Base-by-base conservation (phyloP, 2,329 filamentous ascomycete genomes). In the Bipolaris gigantea region DNA sequence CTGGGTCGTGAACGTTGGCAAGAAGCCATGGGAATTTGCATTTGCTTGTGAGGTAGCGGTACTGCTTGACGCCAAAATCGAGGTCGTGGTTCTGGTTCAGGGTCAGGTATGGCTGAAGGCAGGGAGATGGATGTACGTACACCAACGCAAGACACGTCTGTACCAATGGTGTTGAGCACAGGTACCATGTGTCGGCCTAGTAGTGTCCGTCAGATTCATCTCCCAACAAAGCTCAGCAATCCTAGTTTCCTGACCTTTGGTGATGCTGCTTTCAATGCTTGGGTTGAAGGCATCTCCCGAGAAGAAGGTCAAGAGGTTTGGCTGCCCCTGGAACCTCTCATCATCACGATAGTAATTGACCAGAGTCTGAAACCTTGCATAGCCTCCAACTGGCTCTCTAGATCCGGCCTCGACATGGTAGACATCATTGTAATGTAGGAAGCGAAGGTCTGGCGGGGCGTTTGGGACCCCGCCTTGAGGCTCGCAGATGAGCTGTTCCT, bases 271-370 rank as follows among this genome's bases (percentile, higher is more conserved):
- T 75, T 96, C 92, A 54, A 96, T 77, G 65, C 89, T 93, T 0
- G 92, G 92, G 71, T 96, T 96, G 76, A 94, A 97, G 9, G 88
- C 91, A 80, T 96, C 92, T 34, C 92, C 92, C 2, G 91, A 96
- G 75, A 96, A 97, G 63, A 96, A 82, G 1, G 90, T 92, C 46
- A 95, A 70, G 4, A 91, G 76, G 35, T 83, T 78, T 1, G 90
- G 79, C 69, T 90, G 87, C 16, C 77, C 84, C 44, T 79, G 72
- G 70, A 84, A 94, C 45, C 79, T 79, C 38, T 81, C 73, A 46
- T 83, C 80, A 2, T 83, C 74, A 46, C 85, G 85, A 70, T 96
- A 96, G 72, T 92, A 82, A 55, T 90, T 86, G 61, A 88, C 81
- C 23, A 94, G 77, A 3, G 86, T 88, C 71, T 94, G 87, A 76